Conservation (phyloP, 164 flowering plant species). For the Chimonanthus salicifolius region DNA sequence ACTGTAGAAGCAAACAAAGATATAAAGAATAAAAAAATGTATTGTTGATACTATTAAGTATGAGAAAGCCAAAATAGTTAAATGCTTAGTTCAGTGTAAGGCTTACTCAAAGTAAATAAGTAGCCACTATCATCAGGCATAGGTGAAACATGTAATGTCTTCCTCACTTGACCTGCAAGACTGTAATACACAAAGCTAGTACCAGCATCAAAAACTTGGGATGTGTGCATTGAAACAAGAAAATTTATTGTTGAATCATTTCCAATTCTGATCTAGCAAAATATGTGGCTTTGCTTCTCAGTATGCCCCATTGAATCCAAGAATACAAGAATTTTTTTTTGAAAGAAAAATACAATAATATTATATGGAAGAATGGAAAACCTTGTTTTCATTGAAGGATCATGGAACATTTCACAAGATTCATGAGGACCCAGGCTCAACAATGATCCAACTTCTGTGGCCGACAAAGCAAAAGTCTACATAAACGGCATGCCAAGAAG, state of each 20-base stretch:
- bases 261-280: not conserved
- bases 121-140: constrained; percentile 54
- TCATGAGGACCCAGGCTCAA: constrained; percentile 61
- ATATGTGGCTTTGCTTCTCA: not conserved
- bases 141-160: constrained; percentile 62
- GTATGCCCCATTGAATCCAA: not conserved
- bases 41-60: not conserved
- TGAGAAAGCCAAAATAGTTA: not conserved
- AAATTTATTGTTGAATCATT: not conserved
- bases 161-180: constrained; percentile 85
- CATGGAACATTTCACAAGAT: constrained; percentile 88
- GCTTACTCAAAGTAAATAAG: constrained; percentile 66
- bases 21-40: too few species aligned
- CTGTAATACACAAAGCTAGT: constrained; percentile 32
- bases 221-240: too few species aligned
- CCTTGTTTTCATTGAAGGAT: constrained; percentile 80
- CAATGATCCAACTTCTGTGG: constrained; percentile 79
- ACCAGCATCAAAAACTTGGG: not conserved
- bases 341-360: not conserved
- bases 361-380: constrained; percentile 9
- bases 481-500: constrained; percentile 19
- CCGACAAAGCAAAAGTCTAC: constrained; percentile 73
- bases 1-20: too few species aligned
- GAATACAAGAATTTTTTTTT: too few species aligned
- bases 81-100: not conserved